Conservation (phyloP, 1,284 basidiomycete genomes). For the Puccinia horiana region DNA sequence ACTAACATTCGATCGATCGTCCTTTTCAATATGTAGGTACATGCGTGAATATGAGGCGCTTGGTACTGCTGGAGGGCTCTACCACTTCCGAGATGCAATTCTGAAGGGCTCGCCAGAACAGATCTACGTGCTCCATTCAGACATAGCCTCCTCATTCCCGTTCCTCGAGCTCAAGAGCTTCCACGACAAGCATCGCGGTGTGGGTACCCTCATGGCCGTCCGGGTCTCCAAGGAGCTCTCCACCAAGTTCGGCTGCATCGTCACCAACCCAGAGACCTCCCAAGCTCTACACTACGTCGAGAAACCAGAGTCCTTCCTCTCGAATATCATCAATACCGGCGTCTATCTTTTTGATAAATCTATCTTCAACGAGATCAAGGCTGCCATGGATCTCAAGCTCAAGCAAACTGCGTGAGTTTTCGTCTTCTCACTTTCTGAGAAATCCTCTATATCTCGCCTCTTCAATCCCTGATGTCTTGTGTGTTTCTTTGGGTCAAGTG, state of each 20-base stretch:
- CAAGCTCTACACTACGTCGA: conserved; percentile 61
- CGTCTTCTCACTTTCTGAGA: background rate
- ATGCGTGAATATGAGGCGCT: conserved; percentile 63
- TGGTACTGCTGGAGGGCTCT: conserved; percentile 61
- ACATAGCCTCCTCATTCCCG: conserved; percentile 62
- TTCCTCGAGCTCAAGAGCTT: conserved; percentile 60
- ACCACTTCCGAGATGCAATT: conserved; percentile 60
- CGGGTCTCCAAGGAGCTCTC: conserved; percentile 62
- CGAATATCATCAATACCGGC: conserved; percentile 62
- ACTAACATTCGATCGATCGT: conserved; percentile 13
- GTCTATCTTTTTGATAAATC: conserved; percentile 62
- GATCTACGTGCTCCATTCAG: conserved; percentile 64
- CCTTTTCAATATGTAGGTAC: conserved; percentile 58
- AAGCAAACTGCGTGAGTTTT: conserved; percentile 59
- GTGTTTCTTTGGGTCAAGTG: conserved; percentile 52
- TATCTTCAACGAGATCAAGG: conserved; percentile 63
- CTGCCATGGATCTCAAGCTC: conserved; percentile 63
- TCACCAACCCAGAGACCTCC: conserved; percentile 60
- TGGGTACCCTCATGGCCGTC: conserved; percentile 63
- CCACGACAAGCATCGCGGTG: conserved; percentile 62
- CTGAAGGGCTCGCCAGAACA: conserved; percentile 61
- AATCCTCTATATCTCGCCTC: background rate
- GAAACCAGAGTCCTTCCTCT: conserved; percentile 63
- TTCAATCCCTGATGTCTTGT: background rate
- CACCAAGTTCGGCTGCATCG: conserved; percentile 62